phyloP scores from a whole-genome alignment of 2,329 filamentous ascomycete species.

The Diaporthe sp. region DNA sequence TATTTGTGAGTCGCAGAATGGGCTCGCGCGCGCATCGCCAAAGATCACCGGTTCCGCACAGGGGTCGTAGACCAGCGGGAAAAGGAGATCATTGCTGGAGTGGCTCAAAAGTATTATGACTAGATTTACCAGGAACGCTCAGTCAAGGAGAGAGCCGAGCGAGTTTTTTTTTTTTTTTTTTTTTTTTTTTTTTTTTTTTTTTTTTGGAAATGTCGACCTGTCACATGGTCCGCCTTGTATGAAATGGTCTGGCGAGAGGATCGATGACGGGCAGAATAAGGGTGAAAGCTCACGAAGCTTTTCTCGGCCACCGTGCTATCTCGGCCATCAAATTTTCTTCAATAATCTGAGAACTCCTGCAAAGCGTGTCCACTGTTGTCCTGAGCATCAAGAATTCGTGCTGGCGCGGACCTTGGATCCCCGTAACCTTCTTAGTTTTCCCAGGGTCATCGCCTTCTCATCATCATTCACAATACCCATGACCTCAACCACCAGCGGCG shows the following conservation, averaged over 20 bases:
- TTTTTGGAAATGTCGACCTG: neutral
- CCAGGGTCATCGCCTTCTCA: neutral
- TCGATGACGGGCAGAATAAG: neutral
- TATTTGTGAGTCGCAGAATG: slow-evolving; percentile 35
- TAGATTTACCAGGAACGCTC: neutral
- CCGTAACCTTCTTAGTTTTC: neutral
- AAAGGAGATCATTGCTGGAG: slow-evolving; percentile 41
- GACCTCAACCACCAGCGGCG: slow-evolving; percentile 23
- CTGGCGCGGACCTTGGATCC: no score
- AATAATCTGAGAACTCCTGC: no score
- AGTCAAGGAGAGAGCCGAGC: neutral
- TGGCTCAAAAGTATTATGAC: slow-evolving; percentile 39
- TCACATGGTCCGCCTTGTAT: neutral
- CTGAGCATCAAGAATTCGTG: no score
- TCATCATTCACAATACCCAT: neutral
- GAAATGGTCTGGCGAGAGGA: no score
- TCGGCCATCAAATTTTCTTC: neutral
- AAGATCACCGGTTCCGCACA: slow-evolving; percentile 40
- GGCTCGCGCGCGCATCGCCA: slow-evolving; percentile 41
- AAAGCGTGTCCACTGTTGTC: no score
- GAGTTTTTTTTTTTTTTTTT: no score
- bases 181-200: no score
- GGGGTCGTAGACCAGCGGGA: slow-evolving; percentile 39
- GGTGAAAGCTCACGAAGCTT: neutral
- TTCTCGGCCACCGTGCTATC: neutral